These are phyloP conservation scores for Podospora tetraspora DNA, from an alignment of 495 filamentous ascomycete species.

Conservation along the genomic window DNA sequence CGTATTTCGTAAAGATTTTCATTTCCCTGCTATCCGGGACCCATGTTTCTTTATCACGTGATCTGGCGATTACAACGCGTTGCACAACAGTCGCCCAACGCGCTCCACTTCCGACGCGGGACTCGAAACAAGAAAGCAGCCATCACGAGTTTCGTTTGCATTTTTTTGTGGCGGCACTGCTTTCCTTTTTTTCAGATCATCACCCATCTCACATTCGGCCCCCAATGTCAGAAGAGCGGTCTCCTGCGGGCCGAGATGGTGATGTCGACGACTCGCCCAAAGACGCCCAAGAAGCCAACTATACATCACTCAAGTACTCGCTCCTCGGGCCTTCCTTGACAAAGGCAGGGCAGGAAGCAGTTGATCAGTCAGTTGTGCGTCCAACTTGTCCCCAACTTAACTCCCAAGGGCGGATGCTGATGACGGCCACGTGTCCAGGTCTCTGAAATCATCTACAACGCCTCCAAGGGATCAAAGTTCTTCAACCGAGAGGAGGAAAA, in stretches of 20 bases:
- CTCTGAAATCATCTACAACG: slow-evolving; percentile 96
- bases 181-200: background rate
- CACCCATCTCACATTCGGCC: background rate
- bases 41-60: background rate
- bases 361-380: slow-evolving; percentile 62
- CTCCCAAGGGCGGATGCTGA: background rate
- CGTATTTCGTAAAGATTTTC: too few species aligned
- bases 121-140: background rate
- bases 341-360: slow-evolving; percentile 88
- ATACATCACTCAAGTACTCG: slow-evolving; percentile 52
- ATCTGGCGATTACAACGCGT: slow-evolving; percentile 3
- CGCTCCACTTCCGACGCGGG: background rate
- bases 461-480: slow-evolving; percentile 93
- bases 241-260: background rate
- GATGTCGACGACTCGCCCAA: background rate
- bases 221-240: background rate
- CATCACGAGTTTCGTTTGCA: background rate
- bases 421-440: slow-evolving; percentile 44
- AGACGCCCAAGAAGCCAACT: slow-evolving; percentile 13
- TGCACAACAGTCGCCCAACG: background rate
- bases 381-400: background rate
- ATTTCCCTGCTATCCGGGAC: too few species aligned
- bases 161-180: background rate
- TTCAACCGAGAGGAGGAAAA: slow-evolving; percentile 85
- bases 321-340: slow-evolving; percentile 90